Evolutionary conservation across 331 rosid genomes (phyloP), one percentile per base, ranked within the genome.

Genomic region (Quercus tomentella): DNA sequence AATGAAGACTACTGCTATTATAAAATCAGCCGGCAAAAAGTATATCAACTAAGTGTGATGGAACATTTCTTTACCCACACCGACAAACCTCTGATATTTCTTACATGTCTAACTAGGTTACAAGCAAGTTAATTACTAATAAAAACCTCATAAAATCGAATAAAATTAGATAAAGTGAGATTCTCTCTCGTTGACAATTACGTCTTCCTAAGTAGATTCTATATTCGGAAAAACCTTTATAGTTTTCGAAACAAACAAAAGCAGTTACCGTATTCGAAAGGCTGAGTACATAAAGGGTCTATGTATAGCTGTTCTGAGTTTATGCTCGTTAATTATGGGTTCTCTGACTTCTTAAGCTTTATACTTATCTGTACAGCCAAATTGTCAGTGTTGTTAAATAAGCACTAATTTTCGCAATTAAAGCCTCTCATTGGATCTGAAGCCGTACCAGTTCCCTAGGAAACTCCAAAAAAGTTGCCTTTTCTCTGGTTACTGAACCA

Each of bases 381-480:
- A 35, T 23, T 23, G 72, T 67, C 2, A 66, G 25, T 67, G 26
- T 25, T 4, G 52, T 67, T 67, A 67, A 18, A 35, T 18, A 7
- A n/a, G 56, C 76, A 70, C 41, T 8, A 30, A 7, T 60, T 71
- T 7, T 15, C 55, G 73, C 60, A 52, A 23, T 74, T 35, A 80
- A 66, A 56, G 79, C 70, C 11, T 16, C 21, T 41, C 60, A 56
- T 73, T 67, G 54, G 79, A 80, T 66, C 83, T 66, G 72, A 82
- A 82, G 56, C 83, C 66, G 23, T n/a, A 63, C 54, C 86, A 75
- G 84, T 82, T 82, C 80, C 77, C 75, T n/a, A 49, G 21, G 26
- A 67, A 28, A 41, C 18, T 17, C 35, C 49, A 3, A 49, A 25
- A 12, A 33, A 2, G 10, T 30, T 45, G 9, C 26, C 3, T 5